These are phyloP conservation scores for Gossypium anomalum DNA, from an alignment of 345 rosid species.

Conservation along the genomic window DNA sequence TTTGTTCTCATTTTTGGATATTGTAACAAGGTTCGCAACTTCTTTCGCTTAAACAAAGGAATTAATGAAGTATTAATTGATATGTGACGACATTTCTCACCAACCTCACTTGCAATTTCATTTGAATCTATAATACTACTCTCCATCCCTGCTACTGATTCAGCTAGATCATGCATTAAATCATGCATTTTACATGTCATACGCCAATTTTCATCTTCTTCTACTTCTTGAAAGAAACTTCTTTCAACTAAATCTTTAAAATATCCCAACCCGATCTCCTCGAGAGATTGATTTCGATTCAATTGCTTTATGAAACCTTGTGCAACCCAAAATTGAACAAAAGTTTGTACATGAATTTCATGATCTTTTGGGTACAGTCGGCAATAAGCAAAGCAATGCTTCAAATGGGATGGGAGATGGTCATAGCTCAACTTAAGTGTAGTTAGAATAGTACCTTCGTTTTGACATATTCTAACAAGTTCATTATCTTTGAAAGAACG, in stretches of 20 bases:
- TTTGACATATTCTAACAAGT: neutral
- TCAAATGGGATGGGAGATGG: neutral
- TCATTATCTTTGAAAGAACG: neutral
- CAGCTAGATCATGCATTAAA: neutral
- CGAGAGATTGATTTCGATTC: neutral
- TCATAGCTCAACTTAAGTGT: neutral
- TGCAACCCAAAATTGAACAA: neutral
- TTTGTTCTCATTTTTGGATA: no score
- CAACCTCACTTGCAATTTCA: neutral
- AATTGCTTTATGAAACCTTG: neutral
- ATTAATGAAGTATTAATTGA: neutral
- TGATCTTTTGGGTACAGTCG: neutral
- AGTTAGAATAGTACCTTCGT: neutral
- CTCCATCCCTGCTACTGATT: neutral
- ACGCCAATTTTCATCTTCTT: neutral
- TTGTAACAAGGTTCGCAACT: neutral
- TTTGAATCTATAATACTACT: neutral
- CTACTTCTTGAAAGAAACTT: neutral
- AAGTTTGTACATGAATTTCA: neutral
- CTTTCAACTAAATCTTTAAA: neutral
- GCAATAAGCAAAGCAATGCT: neutral
- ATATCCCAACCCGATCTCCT: no score
- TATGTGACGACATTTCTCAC: neutral
- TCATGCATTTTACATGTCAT: neutral
- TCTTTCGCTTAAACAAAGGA: neutral